Base-by-base conservation (phyloP, 176 grass and related monocot species). In the Triticum monococcum region DNA sequence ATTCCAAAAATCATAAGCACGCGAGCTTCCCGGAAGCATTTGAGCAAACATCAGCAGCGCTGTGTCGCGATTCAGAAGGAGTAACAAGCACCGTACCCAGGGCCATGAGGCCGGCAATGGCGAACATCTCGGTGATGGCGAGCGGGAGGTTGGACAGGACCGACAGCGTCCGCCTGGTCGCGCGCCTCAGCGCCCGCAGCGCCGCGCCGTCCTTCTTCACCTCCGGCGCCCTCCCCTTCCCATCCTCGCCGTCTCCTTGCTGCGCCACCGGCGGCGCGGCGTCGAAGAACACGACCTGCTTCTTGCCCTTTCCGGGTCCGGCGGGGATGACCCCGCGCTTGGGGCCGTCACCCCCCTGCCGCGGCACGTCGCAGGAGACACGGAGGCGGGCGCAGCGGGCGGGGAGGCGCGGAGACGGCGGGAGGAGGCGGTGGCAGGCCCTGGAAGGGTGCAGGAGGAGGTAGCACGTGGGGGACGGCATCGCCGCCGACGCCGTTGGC, bases 241-340 rank as follows among this genome's bases (percentile, higher is more conserved):
- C 20, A 10, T 77, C 64, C 54, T 82, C 64, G 46, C 67, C 83
- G 37, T 12, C 20, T 17, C 71, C 31, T 36, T 8, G 43, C 50
- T 87, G 72, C 9, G 89, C 38, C 32, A 92, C 86, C 4, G 93
- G 89, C 4, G 93, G 93, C 10, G 96, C 81, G 28, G 89, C 81
- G 18, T 93, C 96, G 66, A 98, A 98, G 91, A 98, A 86, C 0
- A 98, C 90, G 9, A 98, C 84, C 88, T 92, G 90, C 92, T 94
- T 98, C 88, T 92, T 96, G 0, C 60, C 59, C 76, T 91, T 91
- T 3, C 72, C 57, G 23, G 79, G 7, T 11, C 89, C 85, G 5
- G 75, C 16, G 3, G 89, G 73, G 24, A 83, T 22, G 60, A 5
- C 60, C 68, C 84, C 85, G 33, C 89, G 68, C 81, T 72, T 87